Conservation (phyloP, 148 eudicot genomes). For the Silene latifolia region DNA sequence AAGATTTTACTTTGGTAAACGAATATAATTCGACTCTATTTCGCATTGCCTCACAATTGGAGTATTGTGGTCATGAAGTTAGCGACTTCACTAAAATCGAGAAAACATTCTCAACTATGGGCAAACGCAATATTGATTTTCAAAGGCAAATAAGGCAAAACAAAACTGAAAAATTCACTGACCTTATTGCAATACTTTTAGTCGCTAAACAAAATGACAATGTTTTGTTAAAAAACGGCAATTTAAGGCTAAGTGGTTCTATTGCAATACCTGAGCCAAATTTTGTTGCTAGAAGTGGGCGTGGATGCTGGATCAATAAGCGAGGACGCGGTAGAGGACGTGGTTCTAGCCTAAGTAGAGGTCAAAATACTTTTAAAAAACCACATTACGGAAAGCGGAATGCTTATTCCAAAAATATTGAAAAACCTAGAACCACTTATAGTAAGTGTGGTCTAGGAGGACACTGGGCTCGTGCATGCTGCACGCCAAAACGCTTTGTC, state of each 20-base stretch:
- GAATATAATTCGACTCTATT: not conserved
- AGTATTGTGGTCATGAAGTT: not conserved
- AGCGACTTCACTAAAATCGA: not conserved
- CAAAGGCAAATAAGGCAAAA: not conserved
- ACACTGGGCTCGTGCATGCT: no score
- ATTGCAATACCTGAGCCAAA: not conserved
- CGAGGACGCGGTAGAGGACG: no score
- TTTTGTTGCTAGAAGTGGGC: no score
- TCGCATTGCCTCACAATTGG: not conserved
- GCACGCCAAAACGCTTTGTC: no score
- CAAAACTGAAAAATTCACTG: not conserved
- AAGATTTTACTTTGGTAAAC: not conserved
- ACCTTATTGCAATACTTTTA: not conserved
- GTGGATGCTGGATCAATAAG: no score
- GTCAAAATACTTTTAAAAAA: no score
- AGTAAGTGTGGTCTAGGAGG: no score
- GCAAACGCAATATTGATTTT: not conserved
- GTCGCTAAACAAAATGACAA: not conserved
- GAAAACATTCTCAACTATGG: no score
- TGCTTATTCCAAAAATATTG: no score
- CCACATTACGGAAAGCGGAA: no score
- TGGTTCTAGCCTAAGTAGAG: no score
- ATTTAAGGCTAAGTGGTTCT: not conserved
- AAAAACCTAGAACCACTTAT: no score
- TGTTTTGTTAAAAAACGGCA: not conserved